phyloP scores from a whole-genome alignment of 2,329 filamentous ascomycete genomes.

The Pseudopyrenochaeta lycopersici region DNA sequence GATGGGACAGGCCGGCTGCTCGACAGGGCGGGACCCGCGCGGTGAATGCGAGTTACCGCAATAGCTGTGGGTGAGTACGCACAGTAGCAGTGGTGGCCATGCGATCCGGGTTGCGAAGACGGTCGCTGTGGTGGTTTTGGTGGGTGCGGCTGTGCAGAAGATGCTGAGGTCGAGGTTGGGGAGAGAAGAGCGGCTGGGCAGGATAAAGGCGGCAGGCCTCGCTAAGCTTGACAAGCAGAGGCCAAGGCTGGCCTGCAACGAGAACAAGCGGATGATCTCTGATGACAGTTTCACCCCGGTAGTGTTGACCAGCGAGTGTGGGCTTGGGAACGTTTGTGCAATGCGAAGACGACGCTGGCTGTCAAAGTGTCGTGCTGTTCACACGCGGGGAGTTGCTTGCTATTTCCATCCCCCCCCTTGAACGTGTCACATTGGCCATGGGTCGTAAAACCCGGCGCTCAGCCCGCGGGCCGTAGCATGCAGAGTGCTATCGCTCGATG shows the following conservation, averaged over 20 bases:
- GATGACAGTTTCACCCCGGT: conserved; percentile 3
- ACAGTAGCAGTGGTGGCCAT: conserved; percentile 29
- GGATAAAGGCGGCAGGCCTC: conserved; percentile 10
- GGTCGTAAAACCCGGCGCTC: background rate
- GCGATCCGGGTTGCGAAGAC: conserved; percentile 23
- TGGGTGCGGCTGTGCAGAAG: conserved; percentile 6
- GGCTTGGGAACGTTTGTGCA: no score
- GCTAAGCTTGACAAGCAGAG: background rate
- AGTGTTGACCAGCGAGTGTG: background rate
- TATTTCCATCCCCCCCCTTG: background rate
- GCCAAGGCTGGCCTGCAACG: conserved; percentile 11
- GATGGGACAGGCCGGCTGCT: conserved; percentile 25
- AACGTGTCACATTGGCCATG: conserved; percentile 1
- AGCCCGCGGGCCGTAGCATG: background rate
- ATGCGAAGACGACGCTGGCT: no score
- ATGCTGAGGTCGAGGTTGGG: background rate
- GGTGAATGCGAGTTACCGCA: conserved; percentile 23
- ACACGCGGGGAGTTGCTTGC: background rate
- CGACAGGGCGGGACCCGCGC: conserved; percentile 15
- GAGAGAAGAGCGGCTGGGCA: background rate
- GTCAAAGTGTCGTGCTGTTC: background rate
- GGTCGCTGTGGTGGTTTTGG: conserved; percentile 13
- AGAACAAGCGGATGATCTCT: background rate
- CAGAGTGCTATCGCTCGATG: conserved; percentile 5
- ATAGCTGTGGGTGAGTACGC: conserved; percentile 22